Evolutionary conservation across 257 asterid species (phyloP), one percentile per base, ranked within the genome.

Genomic region (Primulina huaijiensis): DNA sequence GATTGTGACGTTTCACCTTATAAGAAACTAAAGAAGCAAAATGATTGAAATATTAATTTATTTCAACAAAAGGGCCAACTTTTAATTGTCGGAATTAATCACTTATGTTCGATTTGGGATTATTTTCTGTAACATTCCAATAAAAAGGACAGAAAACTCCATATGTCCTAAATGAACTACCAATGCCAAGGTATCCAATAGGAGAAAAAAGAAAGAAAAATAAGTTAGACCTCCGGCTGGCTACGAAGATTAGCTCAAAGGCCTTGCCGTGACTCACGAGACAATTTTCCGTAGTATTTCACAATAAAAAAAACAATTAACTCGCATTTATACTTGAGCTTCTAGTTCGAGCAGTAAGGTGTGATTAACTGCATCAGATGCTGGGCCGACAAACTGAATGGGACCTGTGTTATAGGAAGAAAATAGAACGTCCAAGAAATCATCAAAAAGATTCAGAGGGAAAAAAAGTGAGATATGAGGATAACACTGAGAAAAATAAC

Each of bases 311-410:
- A 27, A 57, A 35, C 23, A 35, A 4, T 21, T 37, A 33, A 69
- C 5, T 31, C 5, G 14, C 73, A 64, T 69, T 77, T 74, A 82
- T 31, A 75, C 80, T 78, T 82, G 76, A 35, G 79, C 82, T 58
- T 88, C 90, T 35, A 90, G 86, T 83, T 92, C 98, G 87, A 92
- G 83, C 75, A 88, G 75, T 50, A 92, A 84, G 68, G 97, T 92
- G 86, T 92, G 98, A 69, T 82, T 90, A 53, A 85, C 77, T 29
- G 81, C 74, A 78, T 70, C 78, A 56, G 98, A 77, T 46, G 79
- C 79, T 7, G 97, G 95, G 63, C 98, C 97, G 53, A 83, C 85
- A 62, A 92, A 92, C 71, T 92, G 98, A 77, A 90, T 90, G 46
- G 98, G 96, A 73, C 97, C 97, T 92, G 87, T 30, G 40, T 21